Evolutionary conservation across 192 early-diverging fungal genomes (phyloP).

Genomic region (Backusella sp.): DNA sequence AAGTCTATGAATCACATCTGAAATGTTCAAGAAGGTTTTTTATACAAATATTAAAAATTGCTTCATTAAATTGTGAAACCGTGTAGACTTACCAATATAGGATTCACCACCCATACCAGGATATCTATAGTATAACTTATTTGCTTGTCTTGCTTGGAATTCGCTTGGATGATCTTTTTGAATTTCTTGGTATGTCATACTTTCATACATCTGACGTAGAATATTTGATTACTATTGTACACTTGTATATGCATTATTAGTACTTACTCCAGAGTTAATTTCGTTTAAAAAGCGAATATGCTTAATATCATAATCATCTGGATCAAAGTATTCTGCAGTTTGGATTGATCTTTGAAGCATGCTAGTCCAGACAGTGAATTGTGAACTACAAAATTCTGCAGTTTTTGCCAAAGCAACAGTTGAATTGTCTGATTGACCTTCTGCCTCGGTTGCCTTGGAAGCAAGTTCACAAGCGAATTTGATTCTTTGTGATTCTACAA

Average conservation of each 20-base stretch:
- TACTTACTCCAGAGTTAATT: slow-evolving; percentile 78
- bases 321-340: slow-evolving; percentile 81
- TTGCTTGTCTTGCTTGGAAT: slow-evolving; percentile 69
- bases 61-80: neutral
- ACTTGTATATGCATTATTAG: neutral
- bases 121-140: slow-evolving; percentile 94
- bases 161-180: slow-evolving; percentile 77
- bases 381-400: slow-evolving; percentile 64
- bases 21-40: neutral
- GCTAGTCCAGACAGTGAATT: slow-evolving; percentile 79
- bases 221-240: neutral
- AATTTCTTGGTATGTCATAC: slow-evolving; percentile 82
- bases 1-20: slow-evolving; percentile 93
- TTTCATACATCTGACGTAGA: slow-evolving; percentile 52
- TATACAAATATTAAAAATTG: neutral
- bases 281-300: slow-evolving; percentile 86
- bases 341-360: slow-evolving; percentile 83
- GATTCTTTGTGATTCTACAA: slow-evolving; percentile 65
- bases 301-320: slow-evolving; percentile 69
- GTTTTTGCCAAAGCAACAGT: slow-evolving; percentile 46
- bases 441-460: neutral
- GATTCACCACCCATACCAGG: slow-evolving; percentile 96
- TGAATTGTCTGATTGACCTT: neutral
- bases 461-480: slow-evolving; percentile 43
- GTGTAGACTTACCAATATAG: slow-evolving; percentile 46